Evolutionary conservation across 495 filamentous ascomycete species (phyloP).

Genomic region (Aspergillus affinis): DNA sequence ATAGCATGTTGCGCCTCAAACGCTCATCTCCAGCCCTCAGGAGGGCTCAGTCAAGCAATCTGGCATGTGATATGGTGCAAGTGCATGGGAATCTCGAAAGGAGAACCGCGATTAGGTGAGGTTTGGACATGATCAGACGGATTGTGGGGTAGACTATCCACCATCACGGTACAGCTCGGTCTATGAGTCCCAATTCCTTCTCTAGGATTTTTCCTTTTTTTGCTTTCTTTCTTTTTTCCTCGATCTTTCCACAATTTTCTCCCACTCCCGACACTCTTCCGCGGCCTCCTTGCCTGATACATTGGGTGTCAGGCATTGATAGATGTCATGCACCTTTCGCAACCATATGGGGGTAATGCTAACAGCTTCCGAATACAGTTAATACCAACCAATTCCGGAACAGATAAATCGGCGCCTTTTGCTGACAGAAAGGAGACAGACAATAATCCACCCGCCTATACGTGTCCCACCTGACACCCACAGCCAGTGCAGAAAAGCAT

Average conservation of each 20-base stretch:
- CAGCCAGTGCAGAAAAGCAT: neutral
- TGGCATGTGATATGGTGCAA: neutral
- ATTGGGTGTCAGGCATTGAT: slow-evolving; percentile 19
- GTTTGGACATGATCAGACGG: neutral
- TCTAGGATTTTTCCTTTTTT: neutral
- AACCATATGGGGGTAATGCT: neutral
- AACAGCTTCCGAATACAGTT: neutral
- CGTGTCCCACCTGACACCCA: neutral
- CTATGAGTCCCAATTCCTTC: neutral
- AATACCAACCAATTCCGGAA: neutral
- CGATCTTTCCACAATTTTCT: neutral
- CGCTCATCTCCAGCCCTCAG: neutral
- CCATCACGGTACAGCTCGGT: neutral
- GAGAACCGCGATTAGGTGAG: neutral
- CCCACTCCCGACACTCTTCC: neutral
- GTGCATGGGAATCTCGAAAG: neutral
- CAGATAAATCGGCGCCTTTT: neutral
- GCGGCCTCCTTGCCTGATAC: slow-evolving; percentile 17
- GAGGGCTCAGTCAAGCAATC: no score
- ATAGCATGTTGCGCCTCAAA: neutral
- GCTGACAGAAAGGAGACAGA: neutral
- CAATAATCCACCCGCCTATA: neutral
- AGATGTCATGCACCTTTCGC: neutral
- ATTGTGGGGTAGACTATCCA: neutral
- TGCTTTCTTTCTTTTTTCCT: no score